A percentile compares a stretch with the other conserved stretches of the same genome.
phyloP scores from a whole-genome alignment of 73 alveolate species.

The Paramecium biaurelia region DNA sequence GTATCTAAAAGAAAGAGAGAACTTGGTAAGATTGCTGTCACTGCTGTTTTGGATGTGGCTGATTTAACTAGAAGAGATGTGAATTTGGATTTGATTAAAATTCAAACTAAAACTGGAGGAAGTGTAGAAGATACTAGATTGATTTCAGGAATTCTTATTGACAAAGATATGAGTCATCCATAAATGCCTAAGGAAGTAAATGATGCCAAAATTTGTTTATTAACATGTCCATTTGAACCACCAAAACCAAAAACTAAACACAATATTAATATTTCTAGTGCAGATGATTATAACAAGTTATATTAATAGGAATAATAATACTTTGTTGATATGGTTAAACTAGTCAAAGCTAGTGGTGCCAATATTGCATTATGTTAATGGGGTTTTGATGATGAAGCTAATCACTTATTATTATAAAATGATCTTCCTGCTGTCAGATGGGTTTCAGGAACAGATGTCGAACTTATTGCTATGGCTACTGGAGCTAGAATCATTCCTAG shows the following conservation, averaged over 20 bases:
- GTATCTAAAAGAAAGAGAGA: conserved; percentile 84
- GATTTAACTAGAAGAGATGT: conserved; percentile 96
- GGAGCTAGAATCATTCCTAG: conserved; percentile 97
- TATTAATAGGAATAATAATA: conserved; percentile 86
- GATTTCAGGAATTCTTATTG: conserved; percentile 93
- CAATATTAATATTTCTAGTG: conserved; percentile 93
- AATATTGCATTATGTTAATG: conserved; percentile 80
- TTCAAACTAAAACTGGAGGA: conserved; percentile 97
- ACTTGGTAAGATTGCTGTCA: conserved; percentile 97
- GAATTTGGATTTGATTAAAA: conserved; percentile 97
- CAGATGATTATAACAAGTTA: conserved; percentile 96
- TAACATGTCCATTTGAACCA: conserved; percentile 99
- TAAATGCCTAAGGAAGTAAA: conserved; percentile 96
- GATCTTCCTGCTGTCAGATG: conserved; percentile 92
- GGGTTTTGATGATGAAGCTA: conserved; percentile 99
- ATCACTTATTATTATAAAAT: conserved; percentile 86
- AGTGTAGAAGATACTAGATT: conserved; percentile 87
- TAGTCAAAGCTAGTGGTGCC: conserved; percentile 94
- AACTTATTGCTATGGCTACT: conserved; percentile 99
- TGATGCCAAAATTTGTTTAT: conserved; percentile 94
- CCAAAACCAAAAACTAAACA: conserved; percentile 99
- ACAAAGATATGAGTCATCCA: conserved; percentile 99
- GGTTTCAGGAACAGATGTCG: conserved; percentile 99
- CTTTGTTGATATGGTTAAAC: conserved; percentile 91
- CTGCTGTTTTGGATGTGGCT: conserved; percentile 97